A percentile compares a stretch with the other conserved stretches of the same genome.
phyloP scores from a whole-genome alignment of 768 basidiomycete genomes.

The Lactifluus hygrophoroides region DNA sequence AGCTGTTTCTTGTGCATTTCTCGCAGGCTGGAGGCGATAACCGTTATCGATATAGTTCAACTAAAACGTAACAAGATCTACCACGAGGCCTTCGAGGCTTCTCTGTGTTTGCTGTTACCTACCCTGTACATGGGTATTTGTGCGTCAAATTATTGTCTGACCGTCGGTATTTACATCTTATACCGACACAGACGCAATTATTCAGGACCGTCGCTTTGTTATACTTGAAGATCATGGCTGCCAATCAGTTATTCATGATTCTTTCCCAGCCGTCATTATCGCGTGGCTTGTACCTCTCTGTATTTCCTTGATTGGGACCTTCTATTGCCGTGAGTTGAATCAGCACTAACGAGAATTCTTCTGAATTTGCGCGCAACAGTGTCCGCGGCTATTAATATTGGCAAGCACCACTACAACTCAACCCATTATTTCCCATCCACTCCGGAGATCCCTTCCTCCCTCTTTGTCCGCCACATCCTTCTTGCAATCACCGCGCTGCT shows the following conservation, averaged over 20 bases:
- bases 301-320: slow-evolving; percentile 7
- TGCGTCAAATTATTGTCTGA: neutral
- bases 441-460: slow-evolving; percentile 11
- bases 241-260: slow-evolving; percentile 18
- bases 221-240: slow-evolving; percentile 19
- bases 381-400: slow-evolving; percentile 12
- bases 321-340: slow-evolving; percentile 16
- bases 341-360: neutral
- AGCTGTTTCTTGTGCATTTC: slow-evolving; percentile 17
- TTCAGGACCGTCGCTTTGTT: slow-evolving; percentile 19
- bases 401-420: slow-evolving; percentile 11
- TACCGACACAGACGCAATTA: slow-evolving; percentile 12
- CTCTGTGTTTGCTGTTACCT: slow-evolving; percentile 13
- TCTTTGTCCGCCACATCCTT: slow-evolving; percentile 12
- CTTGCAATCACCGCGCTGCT: slow-evolving; percentile 14
- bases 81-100: slow-evolving; percentile 2
- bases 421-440: slow-evolving; percentile 4
- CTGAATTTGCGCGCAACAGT: slow-evolving; percentile 6
- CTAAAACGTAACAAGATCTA: neutral
- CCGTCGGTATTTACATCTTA: neutral
- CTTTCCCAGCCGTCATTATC: slow-evolving; percentile 13
- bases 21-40: slow-evolving; percentile 17
- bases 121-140: slow-evolving; percentile 18
- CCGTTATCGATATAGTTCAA: neutral
- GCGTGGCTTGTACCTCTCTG: slow-evolving; percentile 20